Conservation (phyloP, 2,329 filamentous ascomycete species). For the Claviceps maximensis region DNA sequence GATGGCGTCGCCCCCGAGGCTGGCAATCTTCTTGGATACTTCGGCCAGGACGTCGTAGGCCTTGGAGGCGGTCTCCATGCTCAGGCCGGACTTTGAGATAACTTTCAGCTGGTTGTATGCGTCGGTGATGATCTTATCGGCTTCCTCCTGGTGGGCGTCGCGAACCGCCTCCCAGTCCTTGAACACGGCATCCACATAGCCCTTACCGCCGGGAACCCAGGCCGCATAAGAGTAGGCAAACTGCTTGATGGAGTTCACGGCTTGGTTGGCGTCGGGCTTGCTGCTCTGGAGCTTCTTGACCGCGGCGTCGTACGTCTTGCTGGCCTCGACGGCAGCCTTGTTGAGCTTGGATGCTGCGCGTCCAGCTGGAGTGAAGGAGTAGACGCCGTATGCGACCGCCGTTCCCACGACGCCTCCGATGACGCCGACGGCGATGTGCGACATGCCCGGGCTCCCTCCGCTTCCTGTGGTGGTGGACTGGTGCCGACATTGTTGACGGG, state of each 20-base stretch:
- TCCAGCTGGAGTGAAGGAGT: constrained; percentile 31
- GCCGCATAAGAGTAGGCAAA: constrained; percentile 55
- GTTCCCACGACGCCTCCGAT: constrained; percentile 32
- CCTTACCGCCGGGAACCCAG: constrained; percentile 57
- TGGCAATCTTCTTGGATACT: constrained; percentile 43
- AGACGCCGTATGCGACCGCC: constrained; percentile 28
- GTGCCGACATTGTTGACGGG: constrained; percentile 21
- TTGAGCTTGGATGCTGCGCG: constrained; percentile 29
- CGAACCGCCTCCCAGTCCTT: constrained; percentile 56
- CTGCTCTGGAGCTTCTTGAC: constrained; percentile 46
- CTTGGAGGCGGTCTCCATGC: constrained; percentile 46
- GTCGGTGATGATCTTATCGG: constrained; percentile 53
- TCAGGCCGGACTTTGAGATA: constrained; percentile 45
- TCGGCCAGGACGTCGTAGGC: constrained; percentile 51
- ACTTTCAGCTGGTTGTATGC: constrained; percentile 55
- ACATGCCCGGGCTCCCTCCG: constrained; percentile 11
- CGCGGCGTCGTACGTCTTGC: constrained; percentile 46
- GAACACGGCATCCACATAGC: constrained; percentile 57
- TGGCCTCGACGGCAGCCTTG: constrained; percentile 38
- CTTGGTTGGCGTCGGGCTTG: constrained; percentile 53
- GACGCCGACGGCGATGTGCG: constrained; percentile 26
- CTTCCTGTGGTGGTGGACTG: constrained; percentile 25
- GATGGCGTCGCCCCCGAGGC: constrained; percentile 48
- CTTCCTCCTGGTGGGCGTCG: constrained; percentile 54
- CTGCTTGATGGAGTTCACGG: constrained; percentile 50